Base-by-base conservation (phyloP, 768 basidiomycete genomes). In the Boletus coccyginus region DNA sequence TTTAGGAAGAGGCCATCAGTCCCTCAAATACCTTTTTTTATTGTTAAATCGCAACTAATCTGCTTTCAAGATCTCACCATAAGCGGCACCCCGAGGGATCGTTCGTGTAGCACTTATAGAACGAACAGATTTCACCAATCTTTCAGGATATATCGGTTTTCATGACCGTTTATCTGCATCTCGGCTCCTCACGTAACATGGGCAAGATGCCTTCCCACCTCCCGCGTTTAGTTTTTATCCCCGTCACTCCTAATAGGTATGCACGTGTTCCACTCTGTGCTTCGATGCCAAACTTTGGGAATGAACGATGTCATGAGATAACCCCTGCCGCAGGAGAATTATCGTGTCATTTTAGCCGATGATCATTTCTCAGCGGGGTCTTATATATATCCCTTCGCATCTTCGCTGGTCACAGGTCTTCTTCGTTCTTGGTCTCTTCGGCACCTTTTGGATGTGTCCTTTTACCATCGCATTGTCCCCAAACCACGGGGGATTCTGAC, bases 151-250 rank as follows among this genome's bases (percentile, higher is more conserved):
- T 42, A 52, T 57, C 35, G 38, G 50, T 50, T 47, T 21, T 40
- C 19, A 50, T 32, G 46, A 57, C 57, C 48, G 57, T 39, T 35
- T 44, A 53, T 68, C 56, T 60, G 52, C 62, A 55, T 55, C 44
- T 38, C 17, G n/a, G 14, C 24, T 33, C 38, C 24, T 56, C 64
- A 61, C 66, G 66, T 66, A 66, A 68, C 50, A 29, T 42, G 50
- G 43, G 45, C 45, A 45, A 35, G 50, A 21, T 46, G 32, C 29
- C 29, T 59, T 68, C 65, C 46, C 66, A 67, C 65, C 65, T 21
- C 56, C 43, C 38, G 39, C 32, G 13, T 36, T 40, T 44, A 42
- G 46, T 41, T 56, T 45, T 51, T 62, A 46, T 55, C 48, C 60
- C 57, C 49, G 49, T 56, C 33, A 1, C 43, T 40, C 56, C 40